These are phyloP conservation scores for Solanum bulbocastanum DNA, from an alignment of 257 asterid species.

Conservation along the genomic window DNA sequence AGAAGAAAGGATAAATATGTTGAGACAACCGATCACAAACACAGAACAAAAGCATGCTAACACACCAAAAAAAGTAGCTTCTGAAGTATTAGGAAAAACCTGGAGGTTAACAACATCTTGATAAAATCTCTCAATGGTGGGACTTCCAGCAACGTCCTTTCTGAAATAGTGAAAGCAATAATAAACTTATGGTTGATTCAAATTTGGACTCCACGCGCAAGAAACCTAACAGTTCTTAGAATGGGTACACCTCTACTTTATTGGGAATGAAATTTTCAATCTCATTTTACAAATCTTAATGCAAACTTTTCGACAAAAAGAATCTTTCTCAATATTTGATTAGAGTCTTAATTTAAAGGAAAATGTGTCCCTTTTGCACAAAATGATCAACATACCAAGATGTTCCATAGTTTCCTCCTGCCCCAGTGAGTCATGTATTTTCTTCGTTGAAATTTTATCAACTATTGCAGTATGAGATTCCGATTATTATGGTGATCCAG, in stretches of 20 bases:
- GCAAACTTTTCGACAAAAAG: not conserved
- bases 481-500: not conserved
- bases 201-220: not conserved
- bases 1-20: not conserved
- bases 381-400: not conserved
- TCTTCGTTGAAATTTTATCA: not conserved
- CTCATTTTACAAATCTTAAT: not conserved
- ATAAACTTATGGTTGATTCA: not conserved
- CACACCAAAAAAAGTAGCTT: not conserved
- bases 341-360: not conserved
- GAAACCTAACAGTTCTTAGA: not conserved
- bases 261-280: not conserved
- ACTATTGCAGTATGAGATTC: not conserved
- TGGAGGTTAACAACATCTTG: constrained; percentile 72
- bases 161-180: constrained; percentile 26
- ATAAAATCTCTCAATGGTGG: constrained; percentile 56
- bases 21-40: not conserved
- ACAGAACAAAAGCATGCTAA: not conserved
- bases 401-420: not conserved
- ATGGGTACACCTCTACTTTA: not conserved
- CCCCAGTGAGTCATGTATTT: not conserved
- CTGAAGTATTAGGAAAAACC: constrained; percentile 30
- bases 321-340: not conserved
- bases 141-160: constrained; percentile 66
- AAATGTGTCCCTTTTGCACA: not conserved